phyloP scores from a whole-genome alignment of 805 yeast species.

The Ogataea nonfermentans region DNA sequence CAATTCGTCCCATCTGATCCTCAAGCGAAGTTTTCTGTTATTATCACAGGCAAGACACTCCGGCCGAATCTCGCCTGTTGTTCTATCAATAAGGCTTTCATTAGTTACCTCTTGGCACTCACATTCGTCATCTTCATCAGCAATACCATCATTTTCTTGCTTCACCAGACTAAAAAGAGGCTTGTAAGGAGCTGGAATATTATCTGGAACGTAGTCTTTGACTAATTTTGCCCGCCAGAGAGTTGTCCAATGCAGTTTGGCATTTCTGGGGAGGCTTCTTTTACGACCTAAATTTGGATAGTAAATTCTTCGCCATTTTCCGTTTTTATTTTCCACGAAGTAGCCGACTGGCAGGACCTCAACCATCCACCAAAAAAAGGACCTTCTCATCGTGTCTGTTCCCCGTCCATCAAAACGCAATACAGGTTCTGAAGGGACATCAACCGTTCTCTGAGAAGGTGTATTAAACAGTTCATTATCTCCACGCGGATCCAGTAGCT shows the following conservation, averaged over 20 bases:
- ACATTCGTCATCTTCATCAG: slow-evolving; percentile 6
- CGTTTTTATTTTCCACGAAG: slow-evolving; percentile 44
- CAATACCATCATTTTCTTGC: slow-evolving; percentile 3
- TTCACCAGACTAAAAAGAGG: slow-evolving; percentile 15
- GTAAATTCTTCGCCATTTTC: slow-evolving; percentile 49
- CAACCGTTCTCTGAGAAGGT: slow-evolving; percentile 11
- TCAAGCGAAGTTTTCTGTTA: slow-evolving; percentile 15
- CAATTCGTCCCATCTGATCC: slow-evolving; percentile 31
- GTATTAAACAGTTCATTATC: slow-evolving; percentile 14
- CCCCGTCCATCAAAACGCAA: slow-evolving; percentile 41
- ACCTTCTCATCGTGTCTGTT: slow-evolving; percentile 22
- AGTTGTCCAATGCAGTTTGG: slow-evolving; percentile 60
- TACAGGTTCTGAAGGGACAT: slow-evolving; percentile 26
- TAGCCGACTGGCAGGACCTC: slow-evolving; percentile 61
- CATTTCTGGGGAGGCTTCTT: slow-evolving; percentile 46
- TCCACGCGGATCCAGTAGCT: slow-evolving; percentile 1
- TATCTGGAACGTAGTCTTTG: slow-evolving; percentile 44
- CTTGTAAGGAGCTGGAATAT: slow-evolving; percentile 39
- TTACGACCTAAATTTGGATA: slow-evolving; percentile 56
- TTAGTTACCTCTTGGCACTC: slow-evolving; percentile 15
- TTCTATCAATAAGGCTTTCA: slow-evolving; percentile 21
- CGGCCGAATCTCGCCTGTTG: slow-evolving; percentile 20
- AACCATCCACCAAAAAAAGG: slow-evolving; percentile 58
- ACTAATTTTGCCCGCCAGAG: slow-evolving; percentile 52
- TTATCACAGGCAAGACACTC: slow-evolving; percentile 7